These are phyloP conservation scores for Tuber calosporum DNA, from an alignment of 495 filamentous ascomycete species.

Conservation along the genomic window DNA sequence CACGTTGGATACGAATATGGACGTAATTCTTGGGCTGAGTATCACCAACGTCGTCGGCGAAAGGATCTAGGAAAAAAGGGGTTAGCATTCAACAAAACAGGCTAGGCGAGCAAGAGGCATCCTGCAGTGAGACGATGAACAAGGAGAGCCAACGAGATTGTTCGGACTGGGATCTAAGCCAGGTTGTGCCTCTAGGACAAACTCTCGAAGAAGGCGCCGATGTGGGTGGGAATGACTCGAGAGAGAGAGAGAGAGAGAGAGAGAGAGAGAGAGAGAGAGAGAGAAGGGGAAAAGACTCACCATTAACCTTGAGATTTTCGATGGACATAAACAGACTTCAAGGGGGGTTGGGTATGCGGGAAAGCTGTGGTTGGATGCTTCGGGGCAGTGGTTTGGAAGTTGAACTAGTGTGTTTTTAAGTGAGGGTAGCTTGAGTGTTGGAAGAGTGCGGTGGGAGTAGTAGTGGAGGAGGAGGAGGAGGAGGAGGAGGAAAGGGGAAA, in stretches of 20 bases:
- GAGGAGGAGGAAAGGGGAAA: conserved; percentile 12
- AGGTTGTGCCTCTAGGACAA: conserved; percentile 3
- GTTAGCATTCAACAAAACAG: conserved; percentile 24
- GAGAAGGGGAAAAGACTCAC: conserved; percentile 54
- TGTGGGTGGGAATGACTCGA: conserved; percentile 8
- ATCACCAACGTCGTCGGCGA: conserved; percentile 99
- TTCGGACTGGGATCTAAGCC: neutral
- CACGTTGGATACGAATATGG: conserved; percentile 99
- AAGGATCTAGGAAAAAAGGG: conserved; percentile 66
- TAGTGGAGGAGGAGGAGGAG: neutral
- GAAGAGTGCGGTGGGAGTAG: too few relatives aligned
- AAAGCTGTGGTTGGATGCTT: conserved; percentile 29
- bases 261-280: conserved; percentile 37
- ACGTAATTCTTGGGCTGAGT: conserved; percentile 97
- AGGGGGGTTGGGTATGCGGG: conserved; percentile 30
- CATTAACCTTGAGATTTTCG: conserved; percentile 99
- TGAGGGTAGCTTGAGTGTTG: conserved; percentile 7
- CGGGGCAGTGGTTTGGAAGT: conserved; percentile 10
- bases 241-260: conserved; percentile 43
- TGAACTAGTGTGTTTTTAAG: neutral
- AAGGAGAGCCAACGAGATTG: neutral
- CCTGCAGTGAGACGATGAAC: neutral
- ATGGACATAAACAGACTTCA: conserved; percentile 86
- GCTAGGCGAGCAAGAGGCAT: conserved; percentile 9
- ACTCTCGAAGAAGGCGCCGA: conserved; percentile 21